Evolutionary conservation across 2,329 filamentous ascomycete species (phyloP).

Genomic region (Blastomyces percursus): DNA sequence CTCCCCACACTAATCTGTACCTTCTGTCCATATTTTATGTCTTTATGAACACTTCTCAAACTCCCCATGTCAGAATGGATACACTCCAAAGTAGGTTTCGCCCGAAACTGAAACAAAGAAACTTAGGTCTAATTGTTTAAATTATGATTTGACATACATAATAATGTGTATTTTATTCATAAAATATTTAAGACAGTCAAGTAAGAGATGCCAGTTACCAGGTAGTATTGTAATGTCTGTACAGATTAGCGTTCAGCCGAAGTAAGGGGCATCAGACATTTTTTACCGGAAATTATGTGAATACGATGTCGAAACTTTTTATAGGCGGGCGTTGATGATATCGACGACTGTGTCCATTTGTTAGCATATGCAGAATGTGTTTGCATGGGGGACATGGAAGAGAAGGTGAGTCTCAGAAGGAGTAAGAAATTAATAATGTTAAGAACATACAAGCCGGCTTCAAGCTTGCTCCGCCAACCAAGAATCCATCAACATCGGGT

Average conservation of each 20-base stretch:
- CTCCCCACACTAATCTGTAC: no score
- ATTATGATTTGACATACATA: no score
- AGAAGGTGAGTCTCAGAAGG: not conserved
- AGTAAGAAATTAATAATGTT: not conserved
- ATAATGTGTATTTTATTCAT: no score
- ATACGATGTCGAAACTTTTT: constrained; percentile 14
- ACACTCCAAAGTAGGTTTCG: no score
- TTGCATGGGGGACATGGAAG: not conserved
- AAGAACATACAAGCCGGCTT: constrained; percentile 75
- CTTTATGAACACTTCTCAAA: no score
- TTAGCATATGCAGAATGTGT: not conserved
- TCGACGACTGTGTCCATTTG: constrained; percentile 40
- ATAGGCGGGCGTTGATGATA: constrained; percentile 55
- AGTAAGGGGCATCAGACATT: not conserved
- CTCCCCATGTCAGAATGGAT: no score
- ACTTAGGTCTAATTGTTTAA: no score
- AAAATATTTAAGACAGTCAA: not conserved
- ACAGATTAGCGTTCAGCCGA: no score
- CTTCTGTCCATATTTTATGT: no score
- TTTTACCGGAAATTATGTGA: not conserved
- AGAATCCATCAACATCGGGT: constrained; percentile 93
- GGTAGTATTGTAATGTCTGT: not conserved
- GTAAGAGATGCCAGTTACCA: not conserved
- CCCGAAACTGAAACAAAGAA: no score
- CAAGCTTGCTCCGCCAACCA: constrained; percentile 89